Conservation (phyloP, 306 rosid genomes). For the Castanospermum australe region DNA sequence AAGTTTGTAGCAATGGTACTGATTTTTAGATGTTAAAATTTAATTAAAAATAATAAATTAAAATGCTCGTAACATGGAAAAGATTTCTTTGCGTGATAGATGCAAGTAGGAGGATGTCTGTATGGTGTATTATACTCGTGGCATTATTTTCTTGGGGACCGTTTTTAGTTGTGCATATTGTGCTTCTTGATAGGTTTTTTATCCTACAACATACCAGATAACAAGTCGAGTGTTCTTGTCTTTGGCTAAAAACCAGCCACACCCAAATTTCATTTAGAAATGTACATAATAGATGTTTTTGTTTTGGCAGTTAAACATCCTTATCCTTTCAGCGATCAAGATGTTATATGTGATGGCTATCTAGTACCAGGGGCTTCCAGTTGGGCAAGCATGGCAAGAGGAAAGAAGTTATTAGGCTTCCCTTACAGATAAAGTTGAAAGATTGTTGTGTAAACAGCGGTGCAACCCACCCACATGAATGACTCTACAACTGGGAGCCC, state of each 20-base stretch:
- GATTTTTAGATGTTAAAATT: too few relatives aligned
- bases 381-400: constrained; percentile 96
- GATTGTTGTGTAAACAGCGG: neutral
- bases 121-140: neutral
- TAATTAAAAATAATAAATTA: too few relatives aligned
- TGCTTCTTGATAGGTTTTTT: neutral
- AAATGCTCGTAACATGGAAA: too few relatives aligned
- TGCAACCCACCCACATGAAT: neutral
- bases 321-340: constrained; percentile 76
- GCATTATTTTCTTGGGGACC: constrained; percentile 2
- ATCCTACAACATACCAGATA: neutral
- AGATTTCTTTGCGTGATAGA: too few relatives aligned
- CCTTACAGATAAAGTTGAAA: constrained; percentile 2
- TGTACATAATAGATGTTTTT: neutral
- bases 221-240: neutral
- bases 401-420: constrained; percentile 29
- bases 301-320: constrained; percentile 64
- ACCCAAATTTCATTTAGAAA: too few relatives aligned
- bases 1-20: too few relatives aligned
- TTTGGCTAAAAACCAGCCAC: neutral
- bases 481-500: neutral
- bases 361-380: constrained; percentile 73
- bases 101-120: neutral
- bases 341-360: constrained; percentile 63
- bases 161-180: neutral